Evolutionary conservation across 108 stramenopile genomes (phyloP).

Genomic region (Mayamaea pseudoterrestris): DNA sequence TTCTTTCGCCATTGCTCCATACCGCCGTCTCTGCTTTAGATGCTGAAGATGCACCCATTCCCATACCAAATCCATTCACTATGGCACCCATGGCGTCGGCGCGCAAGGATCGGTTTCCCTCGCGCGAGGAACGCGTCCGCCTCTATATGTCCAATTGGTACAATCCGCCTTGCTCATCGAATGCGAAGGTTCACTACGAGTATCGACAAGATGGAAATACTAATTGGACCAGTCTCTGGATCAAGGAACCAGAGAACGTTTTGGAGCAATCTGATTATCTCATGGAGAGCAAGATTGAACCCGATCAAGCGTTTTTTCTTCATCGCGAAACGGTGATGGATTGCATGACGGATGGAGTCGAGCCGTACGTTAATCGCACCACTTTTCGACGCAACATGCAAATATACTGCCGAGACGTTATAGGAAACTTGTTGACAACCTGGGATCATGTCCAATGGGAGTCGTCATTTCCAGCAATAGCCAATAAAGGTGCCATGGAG

Average conservation of each 20-base stretch:
- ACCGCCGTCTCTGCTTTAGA: too few relatives aligned
- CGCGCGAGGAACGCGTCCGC: constrained; percentile 49
- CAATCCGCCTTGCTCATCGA: constrained; percentile 20
- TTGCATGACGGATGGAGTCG: constrained; percentile 15
- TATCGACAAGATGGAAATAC: background rate
- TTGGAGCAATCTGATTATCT: constrained; percentile 15
- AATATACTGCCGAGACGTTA: constrained; percentile 37
- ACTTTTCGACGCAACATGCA: constrained; percentile 31
- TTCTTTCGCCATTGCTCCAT: too few relatives aligned
- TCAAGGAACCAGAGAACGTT: constrained; percentile 10
- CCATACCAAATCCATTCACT: constrained; percentile 1
- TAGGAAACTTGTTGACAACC: constrained; percentile 17
- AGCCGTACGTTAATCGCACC: constrained; percentile 8
- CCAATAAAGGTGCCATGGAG: background rate
- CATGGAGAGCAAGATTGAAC: constrained; percentile 16
- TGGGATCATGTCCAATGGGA: constrained; percentile 20
- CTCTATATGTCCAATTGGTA: constrained; percentile 68
- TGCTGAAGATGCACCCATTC: too few relatives aligned
- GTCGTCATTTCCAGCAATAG: too few relatives aligned
- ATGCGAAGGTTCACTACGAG: constrained; percentile 12
- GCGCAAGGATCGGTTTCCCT: constrained; percentile 47
- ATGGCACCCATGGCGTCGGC: background rate
- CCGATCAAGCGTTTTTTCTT: constrained; percentile 32
- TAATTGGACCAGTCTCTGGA: constrained; percentile 11
- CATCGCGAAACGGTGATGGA: constrained; percentile 16